Evolutionary conservation across 2,329 filamentous ascomycete species (phyloP), one percentile per base, ranked within the genome.

Genomic region (Penicillium palitans): DNA sequence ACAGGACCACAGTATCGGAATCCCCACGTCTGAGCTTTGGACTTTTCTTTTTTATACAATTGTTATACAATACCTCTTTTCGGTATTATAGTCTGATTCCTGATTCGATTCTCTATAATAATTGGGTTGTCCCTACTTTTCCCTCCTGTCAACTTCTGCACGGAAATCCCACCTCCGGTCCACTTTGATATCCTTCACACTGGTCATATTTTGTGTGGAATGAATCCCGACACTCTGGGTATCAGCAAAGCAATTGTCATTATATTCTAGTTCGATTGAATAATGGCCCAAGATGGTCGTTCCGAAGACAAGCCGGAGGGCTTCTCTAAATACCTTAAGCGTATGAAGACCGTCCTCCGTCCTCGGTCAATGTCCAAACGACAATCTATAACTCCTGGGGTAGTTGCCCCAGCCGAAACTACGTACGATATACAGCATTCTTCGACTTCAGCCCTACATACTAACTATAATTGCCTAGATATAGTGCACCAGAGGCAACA

Each of bases 301-400:
- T 24, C 25, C 12, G 66, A 68, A 47, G 66, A 63, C 25, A 71
- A 66, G 61, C 64, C 65, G 1, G 74, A 75, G 25, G 73, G 75
- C 48, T 60, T 77, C 44, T 71, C 69, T 31, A 77, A 73, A 61
- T 76, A 75, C 57, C 66, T 78, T 48, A 74, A 70, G 57, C 73
- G 75, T 52, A 74, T 77, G 70, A 75, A 69, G 55, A 76, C 71
- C 4, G 72, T 71, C 21, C 56, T 77, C 40, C 74, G 67, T 53
- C 64, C 70, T 52, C 66, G 65, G n/a, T 68, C 72, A 10, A 64
- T 65, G 27, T 65, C 69, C 12, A 75, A 70, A 57, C 65, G 67
- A 46, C 61, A 60, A 35, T 71, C 73, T 33, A 47, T 66, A 17
- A 61, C 61, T 52, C 55, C 65, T 31, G 65, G 66, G 9, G 53